phyloP scores from a whole-genome alignment of 2,329 filamentous ascomycete species.

The Trichoderma koningiopsis region DNA sequence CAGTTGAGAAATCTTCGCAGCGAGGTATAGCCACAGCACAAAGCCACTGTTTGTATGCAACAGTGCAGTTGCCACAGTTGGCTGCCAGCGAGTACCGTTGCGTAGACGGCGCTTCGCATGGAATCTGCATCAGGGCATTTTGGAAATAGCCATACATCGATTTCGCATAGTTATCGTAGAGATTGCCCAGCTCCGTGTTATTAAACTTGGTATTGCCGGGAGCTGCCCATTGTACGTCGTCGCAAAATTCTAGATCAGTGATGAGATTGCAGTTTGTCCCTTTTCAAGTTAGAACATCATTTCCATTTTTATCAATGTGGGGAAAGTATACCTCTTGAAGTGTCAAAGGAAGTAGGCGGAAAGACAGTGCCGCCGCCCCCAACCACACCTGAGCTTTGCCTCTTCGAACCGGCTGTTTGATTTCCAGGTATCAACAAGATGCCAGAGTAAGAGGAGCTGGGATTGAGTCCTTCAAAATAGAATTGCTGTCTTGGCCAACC shows the following conservation, averaged over 20 bases:
- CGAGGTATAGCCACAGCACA: constrained; percentile 91
- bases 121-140: constrained; percentile 79
- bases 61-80: constrained; percentile 72
- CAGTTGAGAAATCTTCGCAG: constrained; percentile 77
- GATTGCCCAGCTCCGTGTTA: constrained; percentile 62
- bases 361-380: constrained; percentile 79
- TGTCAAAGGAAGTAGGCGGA: constrained; percentile 70
- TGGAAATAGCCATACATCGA: constrained; percentile 75
- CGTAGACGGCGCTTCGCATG: constrained; percentile 75
- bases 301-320: neutral
- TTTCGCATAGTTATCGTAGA: constrained; percentile 78
- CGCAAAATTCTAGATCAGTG: constrained; percentile 85
- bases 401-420: constrained; percentile 48
- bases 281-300: constrained; percentile 35
- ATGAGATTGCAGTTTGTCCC: constrained; percentile 84
- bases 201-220: constrained; percentile 73
- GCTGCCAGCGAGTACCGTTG: constrained; percentile 80
- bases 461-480: constrained; percentile 74
- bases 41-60: constrained; percentile 90
- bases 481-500: constrained; percentile 84
- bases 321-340: constrained; percentile 67
- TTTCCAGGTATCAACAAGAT: constrained; percentile 67
- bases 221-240: constrained; percentile 86
- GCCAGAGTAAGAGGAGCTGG: constrained; percentile 70
- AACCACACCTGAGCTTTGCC: constrained; percentile 44